Evolutionary conservation across 164 flowering plant species (phyloP), one percentile per base, ranked within the genome.

Genomic region (Annona squamosa): DNA sequence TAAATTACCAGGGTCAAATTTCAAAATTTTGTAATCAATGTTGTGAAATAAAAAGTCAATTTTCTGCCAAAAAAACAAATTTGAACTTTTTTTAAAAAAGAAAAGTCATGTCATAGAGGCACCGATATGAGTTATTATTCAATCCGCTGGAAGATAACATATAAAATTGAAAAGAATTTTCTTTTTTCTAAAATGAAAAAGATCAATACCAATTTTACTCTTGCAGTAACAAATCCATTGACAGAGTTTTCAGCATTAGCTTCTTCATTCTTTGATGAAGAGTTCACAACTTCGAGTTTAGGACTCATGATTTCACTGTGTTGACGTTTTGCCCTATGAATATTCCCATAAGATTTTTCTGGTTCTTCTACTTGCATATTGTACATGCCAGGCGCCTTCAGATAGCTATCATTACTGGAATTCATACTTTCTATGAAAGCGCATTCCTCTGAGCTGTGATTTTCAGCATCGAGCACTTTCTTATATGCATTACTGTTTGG

Each of bases 191-290:
- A 7, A 46, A 16, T 2, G 68, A 66, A 43, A 16, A 43, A 66
- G 4, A 12, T 52, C 12, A 66, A 9, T 90, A 96, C 98, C 99
- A 96, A 68, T 86, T 96, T 96, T 67, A 85, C 78, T 85, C 86
- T 87, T 46, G 98, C 99, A 71, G 94, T 91, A 13, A 96, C 95
- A 85, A 96, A 96, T 65, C 88, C 92, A 80, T 84, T 83, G 71
- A 82, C 83, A 70, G 89, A 77, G 77, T 61, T 80, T 80, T 91
- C 92, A 41, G 71, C 67, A 48, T 81, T 78, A 63, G 80, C 73
- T 71, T 88, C 93, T 70, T 84, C 91, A 74, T 72, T 82, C 80
- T 59, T 76, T 44, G 82, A 72, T 67, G 97, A 89, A 44, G 94
- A 87, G 73, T 77, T 84, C 1, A 63, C 18, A n/a, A 3, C 70